Evolutionary conservation across 108 stramenopile genomes (phyloP), one percentile per base, ranked within the genome.

Genomic region (Cyclotella baltica): DNA sequence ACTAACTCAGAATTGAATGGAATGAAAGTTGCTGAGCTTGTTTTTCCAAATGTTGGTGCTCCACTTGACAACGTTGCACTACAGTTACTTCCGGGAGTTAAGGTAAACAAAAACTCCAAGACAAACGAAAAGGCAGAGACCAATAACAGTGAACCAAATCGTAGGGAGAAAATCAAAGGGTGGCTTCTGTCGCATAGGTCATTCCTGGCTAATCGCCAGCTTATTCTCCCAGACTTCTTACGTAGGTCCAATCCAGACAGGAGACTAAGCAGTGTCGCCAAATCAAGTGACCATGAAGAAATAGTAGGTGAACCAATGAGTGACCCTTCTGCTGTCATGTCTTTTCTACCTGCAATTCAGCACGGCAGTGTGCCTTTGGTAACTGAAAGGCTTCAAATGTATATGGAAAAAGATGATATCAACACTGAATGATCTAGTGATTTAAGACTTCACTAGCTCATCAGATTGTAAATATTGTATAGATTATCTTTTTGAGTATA

Each of bases 281-380:
- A n/a, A n/a, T 56, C 55, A n/a, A 11, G 23, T 11, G 25, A 22
- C 64, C 10, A 3, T 28, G 27, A 30, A 59, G 35, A 6, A 23
- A 40, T 4, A 40, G 59, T 36, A 30, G 22, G 15, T 20, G 30
- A 35, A 38, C 1, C 34, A 31, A 43, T 37, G 50, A 78, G 29
- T 61, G 58, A 63, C 29, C 30, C 30, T 27, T 63, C 48, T 1
- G 62, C 28, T 63, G 27, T 65, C 64, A 65, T 65, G 25, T 75
- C 73, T 19, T 62, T 57, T 27, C 63, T 81, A 55, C 80, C 80
- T 34, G 80, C 72, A 20, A 40, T 81, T 35, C 61, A 70, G 48
- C 18, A 52, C 8, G 80, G 80, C 1, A 66, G 69, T 59, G 43
- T 81, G 13, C 80, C 80, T 18, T 18, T 81, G 62, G 80, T 81